phyloP scores from a whole-genome alignment of 1,139 yeast species.

The Candida anutae region DNA sequence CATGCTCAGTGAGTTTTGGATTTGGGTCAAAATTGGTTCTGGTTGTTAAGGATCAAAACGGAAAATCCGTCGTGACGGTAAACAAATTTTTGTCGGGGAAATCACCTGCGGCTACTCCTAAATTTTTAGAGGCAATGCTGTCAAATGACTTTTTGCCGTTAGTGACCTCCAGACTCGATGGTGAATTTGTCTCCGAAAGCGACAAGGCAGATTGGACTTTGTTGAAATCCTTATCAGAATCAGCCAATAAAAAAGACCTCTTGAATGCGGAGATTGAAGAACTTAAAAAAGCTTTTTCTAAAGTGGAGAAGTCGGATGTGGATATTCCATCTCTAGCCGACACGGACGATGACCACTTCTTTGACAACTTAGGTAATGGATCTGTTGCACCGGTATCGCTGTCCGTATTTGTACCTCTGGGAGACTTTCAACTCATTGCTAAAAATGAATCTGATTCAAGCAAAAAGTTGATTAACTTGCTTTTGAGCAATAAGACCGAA shows the following conservation, averaged over 20 bases:
- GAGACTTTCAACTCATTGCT: constrained; percentile 32
- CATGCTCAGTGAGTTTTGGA: constrained; percentile 77
- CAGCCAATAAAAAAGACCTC: constrained; percentile 38
- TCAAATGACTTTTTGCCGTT: constrained; percentile 46
- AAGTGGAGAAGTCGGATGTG: constrained; percentile 7
- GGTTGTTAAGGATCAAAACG: constrained; percentile 36
- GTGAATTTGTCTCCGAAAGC: constrained; percentile 27
- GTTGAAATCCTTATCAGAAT: constrained; percentile 46
- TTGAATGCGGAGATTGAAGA: constrained; percentile 12
- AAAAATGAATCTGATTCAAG: constrained; percentile 20
- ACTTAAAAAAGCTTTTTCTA: constrained; percentile 12
- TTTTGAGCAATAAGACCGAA: constrained; percentile 57
- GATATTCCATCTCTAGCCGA: constrained; percentile 24
- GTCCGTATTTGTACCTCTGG: constrained; percentile 31
- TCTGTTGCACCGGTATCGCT: constrained; percentile 7
- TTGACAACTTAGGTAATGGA: constrained; percentile 36
- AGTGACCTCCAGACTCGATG: constrained; percentile 43
- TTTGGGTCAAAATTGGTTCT: constrained; percentile 85
- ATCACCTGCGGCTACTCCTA: constrained; percentile 34
- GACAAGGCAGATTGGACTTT: constrained; percentile 75
- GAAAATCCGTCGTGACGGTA: constrained; percentile 41
- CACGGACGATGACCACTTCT: constrained; percentile 38
- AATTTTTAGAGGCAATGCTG: constrained; percentile 53
- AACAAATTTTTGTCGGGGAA: constrained; percentile 36
- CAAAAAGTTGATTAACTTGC: constrained; percentile 43